Evolutionary conservation across 2,329 filamentous ascomycete genomes (phyloP).

Genomic region (Colletotrichum siamense): DNA sequence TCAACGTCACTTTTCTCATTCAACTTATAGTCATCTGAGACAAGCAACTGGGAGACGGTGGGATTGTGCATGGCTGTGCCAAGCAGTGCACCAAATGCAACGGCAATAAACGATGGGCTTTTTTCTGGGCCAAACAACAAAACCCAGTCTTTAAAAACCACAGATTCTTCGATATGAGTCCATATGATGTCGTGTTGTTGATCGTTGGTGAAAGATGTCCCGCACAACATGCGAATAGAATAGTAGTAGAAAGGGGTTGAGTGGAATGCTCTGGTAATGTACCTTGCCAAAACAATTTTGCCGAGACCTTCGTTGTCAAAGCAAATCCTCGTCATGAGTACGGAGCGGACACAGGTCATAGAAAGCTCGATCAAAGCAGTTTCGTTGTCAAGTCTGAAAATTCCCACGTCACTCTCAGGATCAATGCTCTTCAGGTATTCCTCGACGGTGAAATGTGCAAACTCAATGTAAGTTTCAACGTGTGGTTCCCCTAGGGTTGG

Average conservation of each 20-base stretch:
- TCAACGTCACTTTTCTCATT: too few species aligned
- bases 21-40: too few species aligned
- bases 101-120: fast-evolving
- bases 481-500: too few species aligned
- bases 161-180: neutral
- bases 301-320: too few species aligned
- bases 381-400: neutral
- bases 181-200: fast-evolving
- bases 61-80: fast-evolving
- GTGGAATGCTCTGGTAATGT: fast-evolving
- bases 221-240: neutral
- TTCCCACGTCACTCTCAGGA: neutral
- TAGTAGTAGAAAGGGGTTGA: neutral
- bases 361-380: neutral
- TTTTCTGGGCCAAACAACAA: fast-evolving
- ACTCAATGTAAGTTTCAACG: neutral
- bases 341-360: neutral
- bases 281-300: neutral
- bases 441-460: neutral
- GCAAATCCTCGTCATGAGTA: neutral
- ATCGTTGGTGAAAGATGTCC: fast-evolving
- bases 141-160: neutral
- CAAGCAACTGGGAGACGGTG: too few species aligned
- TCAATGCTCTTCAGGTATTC: neutral
- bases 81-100: neutral